Base-by-base conservation (phyloP, 2,329 filamentous ascomycete genomes). In the Gaeumannomyces sp. region DNA sequence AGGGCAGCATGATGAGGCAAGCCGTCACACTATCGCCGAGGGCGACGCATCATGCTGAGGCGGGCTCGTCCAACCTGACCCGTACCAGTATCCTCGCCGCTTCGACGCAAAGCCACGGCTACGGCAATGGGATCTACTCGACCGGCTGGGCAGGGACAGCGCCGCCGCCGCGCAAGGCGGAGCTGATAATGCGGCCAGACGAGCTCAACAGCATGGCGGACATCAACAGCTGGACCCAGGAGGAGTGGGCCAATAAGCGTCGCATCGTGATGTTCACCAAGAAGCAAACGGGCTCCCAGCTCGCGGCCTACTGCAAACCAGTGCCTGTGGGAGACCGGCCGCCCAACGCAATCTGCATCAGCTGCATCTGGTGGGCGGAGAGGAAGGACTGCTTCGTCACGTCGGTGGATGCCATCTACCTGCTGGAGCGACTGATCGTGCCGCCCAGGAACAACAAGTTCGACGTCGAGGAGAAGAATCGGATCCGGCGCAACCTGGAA, bases 391-490 rank as follows among this genome's bases (percentile, higher is more conserved):
- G 90, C 76, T 98, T 88, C 75, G 93, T 98, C 64, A 98, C 95
- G 3, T 97, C 93, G 63, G 95, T 99, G 25, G 95, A 99, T 76
- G 97, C 94, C 2, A 98, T 99, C 71, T 91, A 90, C 71, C 83
- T 99, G n/a, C 83, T 99, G 2, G 95, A 98, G 78, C 90, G 94
- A 69, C 83, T 99, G 8, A 61, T 61, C 31, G 91, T 98, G 10
- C 91, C 87, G 0, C 84, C 85, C 0, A 87, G 89, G 59, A 86
- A 92, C 33, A 87, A 89, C 60, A 86, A 92, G 33, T 99, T 98
- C 78, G 94, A 90, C 0, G 93, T 98, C 5, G 94, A 98, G 75
- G 95, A 98, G 81, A 99, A 98, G 86, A 99, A 99, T 76, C 88
- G 95, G 63, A 98, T 99, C 71, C 89, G 95, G 35, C 88, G 95